Evolutionary conservation across 2,329 filamentous ascomycete species (phyloP), one percentile per base, ranked within the genome.

Genomic region (Fusarium newnesense): DNA sequence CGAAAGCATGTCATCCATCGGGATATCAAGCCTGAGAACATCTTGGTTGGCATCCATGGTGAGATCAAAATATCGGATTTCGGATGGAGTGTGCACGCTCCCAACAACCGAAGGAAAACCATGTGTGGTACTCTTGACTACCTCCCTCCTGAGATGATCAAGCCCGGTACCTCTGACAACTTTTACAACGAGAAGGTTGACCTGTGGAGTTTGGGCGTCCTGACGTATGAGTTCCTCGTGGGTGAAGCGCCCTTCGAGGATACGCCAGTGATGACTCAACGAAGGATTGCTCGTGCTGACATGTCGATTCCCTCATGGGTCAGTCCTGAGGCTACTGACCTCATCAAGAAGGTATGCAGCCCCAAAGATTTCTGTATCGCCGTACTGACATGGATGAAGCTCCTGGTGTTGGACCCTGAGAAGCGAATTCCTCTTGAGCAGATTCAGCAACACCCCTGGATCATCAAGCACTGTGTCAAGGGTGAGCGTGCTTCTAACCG

Each of bases 21-120:
- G 67, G 95, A 98, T 78, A 98, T 98, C 85, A 98, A 98, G 86
- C 95, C 95, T 5, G 95, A 98, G 84, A 98, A 98, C 79, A 98
- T 98, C 73, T 88, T 98, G 28, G 92, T 98, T 36, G 96, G 96
- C 19, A 95, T 98, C 68, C 96, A 98, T 80, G 96, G 95, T 75
- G 96, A 99, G 86, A 95, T 99, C 85, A 99, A 99, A 84, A 95
- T 99, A 79, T 97, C 94, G 9, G 96, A 99, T 83, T 99, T 98
- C 79, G 96, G 96, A 56, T 99, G 96, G 96, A 97, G 94, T 81
- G 96, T 98, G 8, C 96, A 99, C 83, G 96, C 96, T 9, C 96
- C 96, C 34, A 98, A 97, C 83, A 97, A 96, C 84, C 88, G 96
- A 76, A 89, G 96, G 70, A 93, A 95, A 79, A 99, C 96, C 63